Base-by-base conservation (phyloP, 2,329 filamentous ascomycete genomes). In the Aspergillus sp. region DNA sequence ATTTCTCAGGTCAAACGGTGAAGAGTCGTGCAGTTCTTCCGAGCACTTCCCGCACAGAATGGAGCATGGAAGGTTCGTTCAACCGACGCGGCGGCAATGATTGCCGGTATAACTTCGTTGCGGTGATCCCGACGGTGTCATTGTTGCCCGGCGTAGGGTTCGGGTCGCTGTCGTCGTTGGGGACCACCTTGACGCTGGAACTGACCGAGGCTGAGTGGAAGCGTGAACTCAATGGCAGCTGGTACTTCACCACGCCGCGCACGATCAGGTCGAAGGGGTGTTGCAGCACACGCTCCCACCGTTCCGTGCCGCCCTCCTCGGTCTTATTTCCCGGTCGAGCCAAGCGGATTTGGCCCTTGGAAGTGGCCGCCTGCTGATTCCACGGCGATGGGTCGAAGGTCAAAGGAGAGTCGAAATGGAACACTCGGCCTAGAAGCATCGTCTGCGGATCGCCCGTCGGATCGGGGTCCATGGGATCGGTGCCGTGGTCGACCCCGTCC, bases 201-300 rank as follows among this genome's bases (percentile, higher is more conserved):
- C 70, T 75, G 54, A 77, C 59, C 65, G 76, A 63, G 3, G 79
- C 79, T n/a, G 76, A 81, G 60, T 79, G 74, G 40, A 74, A 74
- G 14, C 76, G 73, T 3, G 80, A 81, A 54, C 77, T 82, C 50
- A 87, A 73, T 7, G 84, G 83, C 3, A 86, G 73, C 56, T 83
- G 79, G 65, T 99, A 99, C 66, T 92, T 91, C 60, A 99, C 79
- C 13, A 94, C 88, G 19, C 94, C 94, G 62, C 94, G 87, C 40
- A 99, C 83, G 55, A 97, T 93, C 45, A 99, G 80, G 60, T 96
- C 90, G 62, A 97, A 99, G 42, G 93, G 89, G 69, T 96, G 89
- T 59, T 95, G 84, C 47, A 96, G 79, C 44, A 97, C 92, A 54
- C 85, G 83, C 68, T 95, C 90, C 94, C 94, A 99, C 11, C 92